Evolutionary conservation across 2,329 filamentous ascomycete species (phyloP), one percentile per base, ranked within the genome.

Genomic region (Paecilomyces fulvus): DNA sequence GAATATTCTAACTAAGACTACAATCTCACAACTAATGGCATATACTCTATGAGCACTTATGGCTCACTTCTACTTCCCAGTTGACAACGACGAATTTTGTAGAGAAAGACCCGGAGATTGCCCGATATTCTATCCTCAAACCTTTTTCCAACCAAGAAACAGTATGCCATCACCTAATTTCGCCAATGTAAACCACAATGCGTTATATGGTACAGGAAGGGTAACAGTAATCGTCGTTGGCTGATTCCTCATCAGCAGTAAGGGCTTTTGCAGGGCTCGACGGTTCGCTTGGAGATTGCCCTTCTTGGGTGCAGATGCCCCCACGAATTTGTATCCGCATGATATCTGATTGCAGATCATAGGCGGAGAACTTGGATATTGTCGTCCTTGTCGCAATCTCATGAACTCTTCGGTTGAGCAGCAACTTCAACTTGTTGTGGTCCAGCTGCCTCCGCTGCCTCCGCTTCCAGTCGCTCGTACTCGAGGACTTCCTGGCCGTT

Each of bases 401-500:
- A 43, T 33, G n/a, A 54, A 49, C 25, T 21, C 56, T 62, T 64
- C 60, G 59, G 55, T 33, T 55, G 57, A 48, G 58, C 14, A 25
- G 55, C 25, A 28, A 28, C 25, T 28, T 28, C 25, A 3, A 28
- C 25, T 28, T 28, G 4, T 28, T 28, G 2, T 28, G 25, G 25
- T 28, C 5, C 25, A 28, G 25, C 25, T 28, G 25, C 49, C 51
- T 55, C 30, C 8, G 49, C 46, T 54, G 51, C 25, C 56, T 59
- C 53, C 33, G 59, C 46, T 20, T 65, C 62, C 17, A 60, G 52
- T 51, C 56, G 60, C 57, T 68, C 63, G 53, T 62, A 61, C 31
- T 65, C 64, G 10, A 65, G 56, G 33, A 69, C 65, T 58, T 75
- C 72, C 46, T 62, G 63, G 3, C 63, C 64, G 52, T 73, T 73